Percentiles rank a stretch among this genome's conserved stretches.
Evolutionary conservation across 345 rosid species (phyloP).

Genomic region (Bruguiera parviflora): DNA sequence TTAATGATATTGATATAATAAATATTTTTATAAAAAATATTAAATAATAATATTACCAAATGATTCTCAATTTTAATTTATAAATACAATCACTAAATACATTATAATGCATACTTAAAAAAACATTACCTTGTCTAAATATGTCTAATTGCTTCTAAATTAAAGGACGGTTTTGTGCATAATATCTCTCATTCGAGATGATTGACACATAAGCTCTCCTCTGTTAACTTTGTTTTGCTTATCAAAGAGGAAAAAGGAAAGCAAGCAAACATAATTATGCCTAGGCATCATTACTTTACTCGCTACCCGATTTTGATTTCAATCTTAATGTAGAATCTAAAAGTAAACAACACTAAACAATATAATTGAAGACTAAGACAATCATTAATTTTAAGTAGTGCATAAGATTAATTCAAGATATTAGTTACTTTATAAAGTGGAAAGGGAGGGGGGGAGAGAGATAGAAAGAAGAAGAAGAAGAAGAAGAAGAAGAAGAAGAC

Average conservation of each 20-base stretch:
- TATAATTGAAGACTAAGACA: conserved; percentile 15
- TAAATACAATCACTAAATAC: too few species aligned
- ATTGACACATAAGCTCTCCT: conserved; percentile 19
- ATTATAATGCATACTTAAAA: too few species aligned
- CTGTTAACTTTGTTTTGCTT: conserved; percentile 6
- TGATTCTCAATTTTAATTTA: too few species aligned
- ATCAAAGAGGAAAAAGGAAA: background rate
- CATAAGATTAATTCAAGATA: conserved; percentile 16
- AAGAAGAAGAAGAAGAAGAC: too few species aligned
- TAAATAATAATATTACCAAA: too few species aligned
- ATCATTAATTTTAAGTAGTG: conserved; percentile 14
- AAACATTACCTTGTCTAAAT: too few species aligned
- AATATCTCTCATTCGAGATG: conserved; percentile 11
- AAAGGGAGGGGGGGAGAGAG: background rate
- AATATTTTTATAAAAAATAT: too few species aligned
- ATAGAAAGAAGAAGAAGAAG: too few species aligned
- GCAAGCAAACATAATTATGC: background rate
- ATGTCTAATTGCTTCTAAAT: background rate
- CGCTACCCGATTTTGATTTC: conserved; percentile 7
- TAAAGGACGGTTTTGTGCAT: conserved; percentile 14
- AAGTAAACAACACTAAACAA: background rate
- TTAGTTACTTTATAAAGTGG: conserved; percentile 5
- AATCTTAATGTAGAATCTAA: background rate
- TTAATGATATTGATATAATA: too few species aligned
- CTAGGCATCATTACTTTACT: conserved; percentile 17